A percentile compares a stretch with the other conserved stretches of the same genome.
Evolutionary conservation across 2,329 filamentous ascomycete species (phyloP).

Genomic region (Aureobasidium namibiae): DNA sequence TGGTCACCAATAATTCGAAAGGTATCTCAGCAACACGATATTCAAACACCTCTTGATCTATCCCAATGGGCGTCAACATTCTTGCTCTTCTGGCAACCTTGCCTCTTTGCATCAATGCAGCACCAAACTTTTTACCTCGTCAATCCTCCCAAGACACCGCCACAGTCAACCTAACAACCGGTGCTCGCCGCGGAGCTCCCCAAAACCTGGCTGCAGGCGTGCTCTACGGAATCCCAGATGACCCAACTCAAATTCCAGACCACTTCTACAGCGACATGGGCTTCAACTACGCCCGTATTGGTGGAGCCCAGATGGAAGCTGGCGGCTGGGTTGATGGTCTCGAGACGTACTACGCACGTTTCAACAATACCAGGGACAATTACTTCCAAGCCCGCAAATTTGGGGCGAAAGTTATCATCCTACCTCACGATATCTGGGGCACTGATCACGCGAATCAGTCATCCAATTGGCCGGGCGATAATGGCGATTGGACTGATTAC

Average conservation of each 20-base stretch:
- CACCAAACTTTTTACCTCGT: background rate
- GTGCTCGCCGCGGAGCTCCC: slow-evolving; percentile 21
- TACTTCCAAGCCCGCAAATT: slow-evolving; percentile 35
- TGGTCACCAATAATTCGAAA: too few relatives aligned
- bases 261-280: slow-evolving; percentile 33
- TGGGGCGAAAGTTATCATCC: slow-evolving; percentile 17
- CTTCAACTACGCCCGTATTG: slow-evolving; percentile 34
- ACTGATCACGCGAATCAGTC: slow-evolving; percentile 14
- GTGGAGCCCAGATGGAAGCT: slow-evolving; percentile 33
- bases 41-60: too few relatives aligned
- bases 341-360: slow-evolving; percentile 27
- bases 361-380: slow-evolving; percentile 38
- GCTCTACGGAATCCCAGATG: slow-evolving; percentile 37
- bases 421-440: slow-evolving; percentile 22
- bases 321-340: slow-evolving; percentile 34
- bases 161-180: background rate
- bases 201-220: slow-evolving; percentile 34
- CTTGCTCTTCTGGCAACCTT: background rate
- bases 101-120: background rate
- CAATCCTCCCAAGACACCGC: background rate
- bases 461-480: slow-evolving; percentile 40
- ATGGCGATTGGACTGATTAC: slow-evolving; percentile 40
- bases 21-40: too few relatives aligned
- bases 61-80: background rate
- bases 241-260: slow-evolving; percentile 30